phyloP scores from a whole-genome alignment of 2,329 filamentous ascomycete species.

The Cercospora zeae-maydis region DNA sequence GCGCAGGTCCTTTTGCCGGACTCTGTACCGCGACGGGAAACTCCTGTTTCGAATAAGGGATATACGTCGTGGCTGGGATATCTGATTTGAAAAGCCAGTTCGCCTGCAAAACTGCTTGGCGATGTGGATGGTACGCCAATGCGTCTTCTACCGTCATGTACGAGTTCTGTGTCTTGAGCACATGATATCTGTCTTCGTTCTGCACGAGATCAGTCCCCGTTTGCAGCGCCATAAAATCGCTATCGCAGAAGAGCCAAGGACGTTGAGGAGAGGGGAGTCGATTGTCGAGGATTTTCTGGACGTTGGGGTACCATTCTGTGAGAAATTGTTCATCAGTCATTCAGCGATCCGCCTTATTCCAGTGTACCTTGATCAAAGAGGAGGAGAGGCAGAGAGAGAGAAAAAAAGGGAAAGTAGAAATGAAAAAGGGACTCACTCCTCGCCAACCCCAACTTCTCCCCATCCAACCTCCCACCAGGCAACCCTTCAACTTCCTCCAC shows the following conservation, averaged over 20 bases:
- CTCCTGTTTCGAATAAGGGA: neutral
- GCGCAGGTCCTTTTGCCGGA: neutral
- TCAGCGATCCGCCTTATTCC: too few relatives aligned
- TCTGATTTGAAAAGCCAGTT: neutral
- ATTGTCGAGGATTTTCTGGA: neutral
- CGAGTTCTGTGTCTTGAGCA: neutral
- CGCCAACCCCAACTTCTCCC: neutral
- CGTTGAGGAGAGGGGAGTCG: neutral
- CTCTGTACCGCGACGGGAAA: neutral
- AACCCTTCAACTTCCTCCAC: neutral
- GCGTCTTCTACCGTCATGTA: neutral
- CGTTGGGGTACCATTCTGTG: neutral
- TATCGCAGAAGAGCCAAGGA: constrained; percentile 5
- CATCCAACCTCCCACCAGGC: neutral
- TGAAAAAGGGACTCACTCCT: neutral
- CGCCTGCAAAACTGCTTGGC: neutral
- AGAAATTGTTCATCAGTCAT: neutral
- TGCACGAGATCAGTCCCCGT: neutral
- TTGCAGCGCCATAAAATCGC: constrained; percentile 8
- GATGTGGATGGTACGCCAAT: neutral
- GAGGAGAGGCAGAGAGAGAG: too few relatives aligned
- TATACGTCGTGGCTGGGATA: neutral
- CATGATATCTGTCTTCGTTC: neutral
- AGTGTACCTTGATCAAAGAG: too few relatives aligned
- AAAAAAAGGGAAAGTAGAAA: neutral